Conservation (phyloP, 768 basidiomycete genomes). For the Termitomyces sp. region DNA sequence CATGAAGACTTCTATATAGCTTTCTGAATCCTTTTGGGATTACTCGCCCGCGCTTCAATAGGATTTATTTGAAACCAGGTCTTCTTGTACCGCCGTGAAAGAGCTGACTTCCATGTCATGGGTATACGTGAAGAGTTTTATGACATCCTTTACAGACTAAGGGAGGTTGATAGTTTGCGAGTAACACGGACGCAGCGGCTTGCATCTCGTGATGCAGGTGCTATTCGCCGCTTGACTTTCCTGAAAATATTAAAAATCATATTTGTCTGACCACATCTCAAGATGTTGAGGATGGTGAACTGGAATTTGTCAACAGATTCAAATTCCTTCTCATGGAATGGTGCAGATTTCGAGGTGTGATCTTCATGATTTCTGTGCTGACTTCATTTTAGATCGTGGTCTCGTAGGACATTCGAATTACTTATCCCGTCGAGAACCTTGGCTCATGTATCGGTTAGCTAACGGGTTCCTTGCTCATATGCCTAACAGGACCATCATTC, state of each 20-base stretch:
- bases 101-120: too few relatives aligned
- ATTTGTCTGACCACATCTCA: conserved; percentile 4
- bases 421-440: neutral
- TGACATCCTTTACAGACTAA: conserved; percentile 3
- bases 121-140: neutral
- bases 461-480: neutral
- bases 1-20: too few relatives aligned
- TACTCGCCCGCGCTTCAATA: too few relatives aligned
- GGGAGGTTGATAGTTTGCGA: neutral
- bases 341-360: neutral
- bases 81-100: too few relatives aligned
- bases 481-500: neutral
- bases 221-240: conserved; percentile 1
- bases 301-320: neutral
- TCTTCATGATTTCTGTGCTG: neutral
- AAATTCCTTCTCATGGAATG: neutral
- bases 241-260: conserved; percentile 3
- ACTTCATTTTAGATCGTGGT: neutral
- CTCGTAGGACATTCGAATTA: neutral
- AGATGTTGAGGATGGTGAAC: neutral
- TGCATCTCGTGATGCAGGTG: neutral
- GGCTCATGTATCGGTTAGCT: neutral
- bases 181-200: neutral
- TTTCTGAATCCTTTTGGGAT: too few relatives aligned
- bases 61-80: too few relatives aligned